Evolutionary conservation across 2,329 filamentous ascomycete genomes (phyloP), one percentile per base, ranked within the genome.

Genomic region (Penicillium rolfsii): DNA sequence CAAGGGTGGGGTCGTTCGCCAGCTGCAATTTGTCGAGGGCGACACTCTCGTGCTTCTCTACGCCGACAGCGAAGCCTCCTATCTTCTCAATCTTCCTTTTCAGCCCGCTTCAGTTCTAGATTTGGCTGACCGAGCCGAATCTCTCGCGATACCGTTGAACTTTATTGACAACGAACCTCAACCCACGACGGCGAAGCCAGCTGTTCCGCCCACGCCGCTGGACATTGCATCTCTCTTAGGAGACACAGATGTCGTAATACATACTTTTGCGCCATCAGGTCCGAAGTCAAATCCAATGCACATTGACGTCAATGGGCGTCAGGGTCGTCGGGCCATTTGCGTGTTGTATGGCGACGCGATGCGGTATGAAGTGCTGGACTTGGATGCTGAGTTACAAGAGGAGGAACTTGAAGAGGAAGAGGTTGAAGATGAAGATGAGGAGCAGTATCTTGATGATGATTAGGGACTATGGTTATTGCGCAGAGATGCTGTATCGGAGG

Each of bases 21-120:
- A 92, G 71, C 74, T 89, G 14, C 88, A 89, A 70, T 91, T 93
- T 69, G 81, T 91, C 46, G 82, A 89, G 67, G 85, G 89, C 58
- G 75, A 81, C 12, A 81, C 78, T 0, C 72, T 93, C 1, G 80
- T 92, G 56, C 66, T 91, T 1, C 81, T 93, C 1, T 84, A 83
- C 75, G 70, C 72, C 46, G 70, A 72, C 36, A 58, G 64, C 24
- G 69, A 76, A 35, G 65, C 60, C 5, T 70, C 68, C 14, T 70
- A 73, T 57, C 71, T 80, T 30, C 67, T 79, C 30, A 75, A 73
- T 26, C 69, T 77, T 19, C 68, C 72, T 30, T 74, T 75, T 63
- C 70, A 68, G 41, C 58, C 71, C 14, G 28, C 59, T 5, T 54
- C 65, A 5, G 49, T 56, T 12, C 50, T 48, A 22, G 54, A 38